A percentile compares a stretch with the other conserved stretches of the same genome.
Evolutionary conservation across 2,329 filamentous ascomycete species (phyloP).

Genomic region (Colletotrichum chrysophilum): DNA sequence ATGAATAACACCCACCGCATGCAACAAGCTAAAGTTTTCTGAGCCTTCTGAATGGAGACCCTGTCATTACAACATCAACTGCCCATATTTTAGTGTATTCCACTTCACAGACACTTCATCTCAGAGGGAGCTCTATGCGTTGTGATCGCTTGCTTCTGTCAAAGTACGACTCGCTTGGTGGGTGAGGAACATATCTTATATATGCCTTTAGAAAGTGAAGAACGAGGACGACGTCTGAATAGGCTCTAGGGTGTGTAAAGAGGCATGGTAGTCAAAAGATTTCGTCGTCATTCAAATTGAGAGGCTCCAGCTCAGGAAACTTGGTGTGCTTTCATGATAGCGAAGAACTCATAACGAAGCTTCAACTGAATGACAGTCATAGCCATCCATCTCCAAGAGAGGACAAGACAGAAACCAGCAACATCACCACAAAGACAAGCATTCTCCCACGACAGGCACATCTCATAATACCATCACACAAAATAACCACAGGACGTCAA

Average conservation of each 20-base stretch:
- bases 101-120: neutral
- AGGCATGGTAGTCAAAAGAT: neutral
- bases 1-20: neutral
- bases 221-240: neutral
- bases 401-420: neutral
- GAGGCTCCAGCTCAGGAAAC: neutral
- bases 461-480: neutral
- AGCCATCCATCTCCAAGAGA: neutral
- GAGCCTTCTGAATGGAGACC: neutral
- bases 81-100: rapidly evolving
- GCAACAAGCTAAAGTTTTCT: rapidly evolving
- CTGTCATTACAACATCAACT: neutral
- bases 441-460: neutral
- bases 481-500: neutral
- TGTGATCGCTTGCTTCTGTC: neutral
- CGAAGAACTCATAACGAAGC: neutral
- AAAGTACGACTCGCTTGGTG: neutral
- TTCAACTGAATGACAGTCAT: neutral
- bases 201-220: neutral
- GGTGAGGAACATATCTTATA: neutral
- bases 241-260: neutral
- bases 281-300: neutral
- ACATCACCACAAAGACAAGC: neutral
- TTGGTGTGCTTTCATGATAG: neutral
- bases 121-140: rapidly evolving